Evolutionary conservation across 805 yeast species (phyloP), one percentile per base, ranked within the genome.

Genomic region (Saccharomyces jurei): DNA sequence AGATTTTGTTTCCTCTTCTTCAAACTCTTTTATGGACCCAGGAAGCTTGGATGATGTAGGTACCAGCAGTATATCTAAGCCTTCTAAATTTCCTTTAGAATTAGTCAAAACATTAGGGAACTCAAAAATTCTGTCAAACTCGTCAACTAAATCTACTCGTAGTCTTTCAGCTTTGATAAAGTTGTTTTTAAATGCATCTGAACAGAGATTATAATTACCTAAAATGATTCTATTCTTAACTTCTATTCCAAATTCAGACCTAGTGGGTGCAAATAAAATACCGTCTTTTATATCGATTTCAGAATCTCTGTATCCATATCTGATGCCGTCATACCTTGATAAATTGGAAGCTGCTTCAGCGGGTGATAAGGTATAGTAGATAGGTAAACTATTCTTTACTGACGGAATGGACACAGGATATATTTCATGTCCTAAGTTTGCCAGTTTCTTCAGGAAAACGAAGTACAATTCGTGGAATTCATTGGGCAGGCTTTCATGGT

Each of bases 341-440:
- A 94, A 76, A 65, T 94, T 94, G 0, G 98, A 92, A 0, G 95
- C 84, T 0, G 97, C 98, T 65, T 94, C 99, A 0, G 97, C 87
- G 0, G 97, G 87, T 1, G 94, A 91, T 41, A 95, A 62, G 0
- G 96, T 87, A 66, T 87, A 92, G 69, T 94, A 94, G 0, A 89
- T 81, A 28, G 95, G 90, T 17, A 94, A 71, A 27, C 91, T 78
- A 52, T 77, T 71, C 55, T 78, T 78, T 9, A 90, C 71, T 0
- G 86, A 73, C 5, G 96, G 96, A 0, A 92, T 66, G 0, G 94
- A 83, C 0, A 94, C 81, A 0, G 83, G 77, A 17, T 75, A 73
- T 1, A 94, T 69, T 9, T 76, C 77, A 44, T 72, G 78, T 14
- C 88, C 86, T 32, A 63, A 53, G 0, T 71, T 65, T 32, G 73